Conservation (phyloP, 176 grass and related monocot species). For the Poa pratensis region DNA sequence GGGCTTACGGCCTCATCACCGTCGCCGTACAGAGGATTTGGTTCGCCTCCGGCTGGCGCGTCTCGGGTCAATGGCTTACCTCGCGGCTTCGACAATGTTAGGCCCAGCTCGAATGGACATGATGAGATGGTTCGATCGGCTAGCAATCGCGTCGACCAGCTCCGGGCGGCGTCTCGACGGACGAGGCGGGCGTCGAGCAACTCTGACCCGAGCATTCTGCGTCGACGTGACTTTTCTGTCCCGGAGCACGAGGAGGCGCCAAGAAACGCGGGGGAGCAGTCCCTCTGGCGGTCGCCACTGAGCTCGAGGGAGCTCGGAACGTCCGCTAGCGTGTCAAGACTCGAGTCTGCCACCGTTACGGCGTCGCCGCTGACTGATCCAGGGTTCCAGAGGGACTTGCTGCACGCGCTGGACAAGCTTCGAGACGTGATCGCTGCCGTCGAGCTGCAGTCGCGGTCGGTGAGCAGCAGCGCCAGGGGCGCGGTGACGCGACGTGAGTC, state of each 20-base stretch:
- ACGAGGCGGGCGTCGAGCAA: constrained; percentile 35
- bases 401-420: constrained; percentile 44
- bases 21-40: not conserved
- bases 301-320: constrained; percentile 4
- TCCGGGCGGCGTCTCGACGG: constrained; percentile 29
- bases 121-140: not conserved
- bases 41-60: not conserved
- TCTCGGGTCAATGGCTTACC: not conserved
- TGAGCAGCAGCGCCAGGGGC: not conserved
- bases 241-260: not conserved
- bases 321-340: not conserved
- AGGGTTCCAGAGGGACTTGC: constrained; percentile 35
- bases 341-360: not conserved
- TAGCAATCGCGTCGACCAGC: not conserved
- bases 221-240: not conserved
- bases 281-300: not conserved
- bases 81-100: not conserved
- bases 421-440: constrained; percentile 35
- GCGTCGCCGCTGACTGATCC: constrained; percentile 26
- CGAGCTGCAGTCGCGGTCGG: constrained; percentile 4
- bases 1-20: not conserved
- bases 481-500: constrained; percentile 32
- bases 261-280: not conserved
- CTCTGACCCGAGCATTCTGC: constrained; percentile 24
- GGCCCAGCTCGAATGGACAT: not conserved